phyloP scores from a whole-genome alignment of 116 monocot species.

The Iris pallida region DNA sequence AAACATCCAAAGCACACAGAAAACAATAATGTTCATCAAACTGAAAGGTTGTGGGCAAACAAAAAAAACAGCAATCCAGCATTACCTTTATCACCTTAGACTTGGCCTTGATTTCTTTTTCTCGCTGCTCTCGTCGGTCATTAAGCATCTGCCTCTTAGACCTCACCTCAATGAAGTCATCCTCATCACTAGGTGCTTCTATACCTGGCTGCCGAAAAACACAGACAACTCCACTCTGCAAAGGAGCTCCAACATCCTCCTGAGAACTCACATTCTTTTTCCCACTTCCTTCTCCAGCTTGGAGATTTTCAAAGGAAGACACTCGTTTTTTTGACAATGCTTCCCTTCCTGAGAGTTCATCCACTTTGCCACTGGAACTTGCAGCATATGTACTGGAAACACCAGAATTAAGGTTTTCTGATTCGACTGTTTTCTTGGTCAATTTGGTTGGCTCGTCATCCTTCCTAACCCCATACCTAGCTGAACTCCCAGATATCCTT shows the following conservation, averaged over 20 bases:
- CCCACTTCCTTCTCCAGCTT: conserved; percentile 15
- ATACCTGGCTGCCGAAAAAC: conserved; percentile 87
- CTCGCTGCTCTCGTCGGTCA: conserved; percentile 77
- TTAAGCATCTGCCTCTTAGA: conserved; percentile 92
- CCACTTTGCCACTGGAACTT: conserved; percentile 19
- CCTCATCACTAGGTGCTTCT: conserved; percentile 84
- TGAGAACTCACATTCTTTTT: conserved; percentile 39
- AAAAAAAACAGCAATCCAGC: neutral
- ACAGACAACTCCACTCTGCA: conserved; percentile 64
- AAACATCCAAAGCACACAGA: neutral
- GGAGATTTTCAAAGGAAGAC: conserved; percentile 12
- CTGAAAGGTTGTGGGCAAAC: neutral
- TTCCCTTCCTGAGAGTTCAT: conserved; percentile 22
- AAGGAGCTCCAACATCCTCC: conserved; percentile 66
- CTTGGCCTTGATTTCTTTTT: conserved; percentile 78
- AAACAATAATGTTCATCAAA: neutral
- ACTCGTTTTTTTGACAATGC: conserved; percentile 13
- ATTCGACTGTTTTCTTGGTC: conserved; percentile 25
- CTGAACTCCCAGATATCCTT: conserved; percentile 10
- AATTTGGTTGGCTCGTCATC: conserved; percentile 22
- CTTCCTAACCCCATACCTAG: conserved; percentile 26
- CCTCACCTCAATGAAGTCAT: conserved; percentile 95
- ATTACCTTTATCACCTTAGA: conserved; percentile 63
- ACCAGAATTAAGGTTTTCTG: conserved; percentile 26
- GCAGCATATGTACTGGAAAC: conserved; percentile 10